These are phyloP conservation scores for Plicaturopsis crispa DNA, from an alignment of 768 basidiomycete species.

Conservation along the genomic window DNA sequence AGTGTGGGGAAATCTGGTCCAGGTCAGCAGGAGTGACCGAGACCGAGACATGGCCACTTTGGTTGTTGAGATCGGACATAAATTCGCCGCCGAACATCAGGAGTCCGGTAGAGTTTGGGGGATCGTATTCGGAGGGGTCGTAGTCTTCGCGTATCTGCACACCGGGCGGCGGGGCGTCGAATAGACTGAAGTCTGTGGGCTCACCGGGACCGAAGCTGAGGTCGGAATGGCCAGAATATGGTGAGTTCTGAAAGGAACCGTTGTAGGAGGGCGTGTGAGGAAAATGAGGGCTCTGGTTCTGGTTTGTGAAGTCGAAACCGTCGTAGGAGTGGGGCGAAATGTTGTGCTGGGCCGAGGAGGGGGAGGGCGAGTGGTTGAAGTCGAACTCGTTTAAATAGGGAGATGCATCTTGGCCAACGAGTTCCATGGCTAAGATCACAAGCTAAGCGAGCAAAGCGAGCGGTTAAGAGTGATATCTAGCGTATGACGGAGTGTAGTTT, in stretches of 20 bases:
- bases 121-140: conserved; percentile 70
- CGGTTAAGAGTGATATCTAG: no score
- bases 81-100: conserved; percentile 55
- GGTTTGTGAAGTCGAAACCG: conserved; percentile 28
- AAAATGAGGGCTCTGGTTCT: conserved; percentile 30
- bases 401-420: neutral
- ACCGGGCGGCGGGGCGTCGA: conserved; percentile 35
- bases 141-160: conserved; percentile 41
- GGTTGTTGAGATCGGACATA: conserved; percentile 24
- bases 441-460: neutral
- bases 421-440: neutral
- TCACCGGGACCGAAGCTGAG: conserved; percentile 45
- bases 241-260: conserved; percentile 65
- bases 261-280: conserved; percentile 51
- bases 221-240: conserved; percentile 64
- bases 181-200: conserved; percentile 38
- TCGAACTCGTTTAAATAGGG: neutral
- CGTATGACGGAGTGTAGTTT: no score
- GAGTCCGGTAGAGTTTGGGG: conserved; percentile 37
- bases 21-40: conserved; percentile 27
- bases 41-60: conserved; percentile 26
- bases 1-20: conserved; percentile 29
- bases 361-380: neutral
- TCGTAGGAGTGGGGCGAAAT: neutral
- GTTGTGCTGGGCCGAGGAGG: neutral